Percentiles rank a stretch among this genome's conserved stretches.
phyloP scores from a whole-genome alignment of 2,329 filamentous ascomycete genomes.

The Fusarium musae region DNA sequence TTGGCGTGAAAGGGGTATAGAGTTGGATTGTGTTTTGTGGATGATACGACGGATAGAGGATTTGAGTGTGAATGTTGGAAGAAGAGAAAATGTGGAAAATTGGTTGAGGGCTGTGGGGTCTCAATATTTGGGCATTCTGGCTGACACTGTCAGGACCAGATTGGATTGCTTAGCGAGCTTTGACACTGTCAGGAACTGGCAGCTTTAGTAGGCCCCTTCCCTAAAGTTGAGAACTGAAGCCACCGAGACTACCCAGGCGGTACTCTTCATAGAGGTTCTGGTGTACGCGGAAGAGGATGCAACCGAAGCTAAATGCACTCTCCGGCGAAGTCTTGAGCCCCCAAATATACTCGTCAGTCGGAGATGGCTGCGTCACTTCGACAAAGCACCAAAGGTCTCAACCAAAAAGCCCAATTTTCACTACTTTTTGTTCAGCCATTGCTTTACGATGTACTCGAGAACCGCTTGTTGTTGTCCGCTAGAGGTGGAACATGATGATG shows the following conservation, averaged over 20 bases:
- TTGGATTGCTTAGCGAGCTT: not conserved
- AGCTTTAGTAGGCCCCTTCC: not conserved
- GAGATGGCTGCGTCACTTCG: not conserved
- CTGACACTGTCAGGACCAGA: not conserved
- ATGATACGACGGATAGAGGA: not conserved
- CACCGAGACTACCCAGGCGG: no score
- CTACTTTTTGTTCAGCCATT: not conserved
- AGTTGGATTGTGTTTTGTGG: no score
- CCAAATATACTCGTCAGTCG: accelerated
- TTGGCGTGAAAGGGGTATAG: not conserved
- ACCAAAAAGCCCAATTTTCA: no score
- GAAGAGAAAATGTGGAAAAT: not conserved
- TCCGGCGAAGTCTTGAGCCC: accelerated
- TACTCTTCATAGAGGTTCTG: accelerated
- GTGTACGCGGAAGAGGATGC: not conserved
- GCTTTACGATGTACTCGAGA: not conserved
- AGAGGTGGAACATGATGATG: no score
- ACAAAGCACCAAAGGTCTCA: no score
- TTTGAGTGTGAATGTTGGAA: not conserved
- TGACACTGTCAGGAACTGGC: not conserved
- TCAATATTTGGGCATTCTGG: not conserved
- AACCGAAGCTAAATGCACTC: not conserved
- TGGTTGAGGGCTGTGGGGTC: not conserved
- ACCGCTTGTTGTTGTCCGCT: not conserved
- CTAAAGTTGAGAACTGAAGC: accelerated